A percentile compares a stretch with the other conserved stretches of the same genome.
phyloP scores from a whole-genome alignment of 768 basidiomycete genomes.

The Suillus plorans region DNA sequence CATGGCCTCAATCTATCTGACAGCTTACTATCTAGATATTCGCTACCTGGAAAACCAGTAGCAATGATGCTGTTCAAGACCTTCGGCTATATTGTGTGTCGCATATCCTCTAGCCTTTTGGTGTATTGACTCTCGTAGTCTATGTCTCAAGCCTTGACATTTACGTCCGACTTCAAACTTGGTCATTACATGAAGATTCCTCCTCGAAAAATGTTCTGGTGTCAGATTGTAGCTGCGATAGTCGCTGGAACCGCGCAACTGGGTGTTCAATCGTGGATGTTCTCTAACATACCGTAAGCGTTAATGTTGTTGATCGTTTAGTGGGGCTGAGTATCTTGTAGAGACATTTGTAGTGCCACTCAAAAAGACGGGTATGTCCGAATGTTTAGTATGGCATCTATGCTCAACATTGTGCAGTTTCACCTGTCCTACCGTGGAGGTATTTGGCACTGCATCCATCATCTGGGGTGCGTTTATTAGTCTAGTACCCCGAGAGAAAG shows the following conservation, averaged over 20 bases:
- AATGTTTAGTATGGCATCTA: neutral
- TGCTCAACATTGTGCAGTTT: conserved; percentile 32
- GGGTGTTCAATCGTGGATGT: conserved; percentile 76
- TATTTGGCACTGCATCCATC: conserved; percentile 56
- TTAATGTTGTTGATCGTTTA: neutral
- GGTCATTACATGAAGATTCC: conserved; percentile 67
- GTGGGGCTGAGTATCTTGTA: conserved; percentile 17
- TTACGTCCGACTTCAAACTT: conserved; percentile 77
- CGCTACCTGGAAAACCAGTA: conserved; percentile 72
- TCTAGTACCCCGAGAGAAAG: neutral
- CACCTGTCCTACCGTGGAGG: conserved; percentile 51
- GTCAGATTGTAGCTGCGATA: conserved; percentile 64
- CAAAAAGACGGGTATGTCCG: conserved; percentile 40
- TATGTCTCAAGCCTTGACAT: conserved; percentile 53
- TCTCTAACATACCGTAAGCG: conserved; percentile 53
- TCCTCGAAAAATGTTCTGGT: conserved; percentile 70
- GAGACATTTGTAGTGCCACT: conserved; percentile 44
- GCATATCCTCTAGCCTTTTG: conserved; percentile 14
- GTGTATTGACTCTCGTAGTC: conserved; percentile 12
- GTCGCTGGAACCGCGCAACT: conserved; percentile 74
- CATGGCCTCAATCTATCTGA: neutral
- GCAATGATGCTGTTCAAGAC: conserved; percentile 90
- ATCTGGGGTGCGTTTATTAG: conserved; percentile 37
- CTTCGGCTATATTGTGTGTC: conserved; percentile 63
- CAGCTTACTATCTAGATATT: conserved; percentile 40